Base-by-base conservation (phyloP, 805 yeast species). In the Kockiozyma suomiensis region DNA sequence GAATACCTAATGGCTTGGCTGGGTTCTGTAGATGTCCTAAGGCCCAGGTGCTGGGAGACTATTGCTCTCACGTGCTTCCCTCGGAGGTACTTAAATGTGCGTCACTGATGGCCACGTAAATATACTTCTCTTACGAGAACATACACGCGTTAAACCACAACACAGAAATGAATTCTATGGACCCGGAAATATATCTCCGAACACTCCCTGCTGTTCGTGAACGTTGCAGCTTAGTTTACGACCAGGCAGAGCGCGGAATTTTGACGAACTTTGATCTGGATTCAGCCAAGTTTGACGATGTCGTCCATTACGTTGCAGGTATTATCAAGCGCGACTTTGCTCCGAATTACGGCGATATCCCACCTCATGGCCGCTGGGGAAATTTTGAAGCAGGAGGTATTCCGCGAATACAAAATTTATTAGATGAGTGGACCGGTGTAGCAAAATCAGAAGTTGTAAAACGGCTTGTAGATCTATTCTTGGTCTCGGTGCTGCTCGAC, bases 281-380 rank as follows among this genome's bases (percentile, higher is more conserved):
- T 64, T 64, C 79, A 25, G 51, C 72, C 5, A 74, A 79, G 54
- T 54, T 84, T 25, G 76, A 74, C 23, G 66, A 58, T 0, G 79
- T 81, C 45, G 80, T 82, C 26, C 78, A 75, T 4, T 83, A 74
- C 67, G 81, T 84, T 4, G 69, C 75, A 46, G 69, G 72, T 3
- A 78, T 85, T 13, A 78, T 82, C 54, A 70, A 70, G 17, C 72
- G 78, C 12, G 81, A 80, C 47, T 85, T 79, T 62, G 79, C 78
- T 0, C 72, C 76, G 2, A 72, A 79, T 26, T 78, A 78, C 37
- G 67, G 70, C 2, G 63, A 70, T 1, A 85, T 85, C 54, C 88
- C 89, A 3, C 83, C 86, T 7, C 88, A 85, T 70, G 88, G 88
- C 1, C 76, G 89, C 57, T 84, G 85, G 82, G 87, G 83, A 66